phyloP scores from a whole-genome alignment of 805 yeast species.

The Wickerhamiella australiensis region DNA sequence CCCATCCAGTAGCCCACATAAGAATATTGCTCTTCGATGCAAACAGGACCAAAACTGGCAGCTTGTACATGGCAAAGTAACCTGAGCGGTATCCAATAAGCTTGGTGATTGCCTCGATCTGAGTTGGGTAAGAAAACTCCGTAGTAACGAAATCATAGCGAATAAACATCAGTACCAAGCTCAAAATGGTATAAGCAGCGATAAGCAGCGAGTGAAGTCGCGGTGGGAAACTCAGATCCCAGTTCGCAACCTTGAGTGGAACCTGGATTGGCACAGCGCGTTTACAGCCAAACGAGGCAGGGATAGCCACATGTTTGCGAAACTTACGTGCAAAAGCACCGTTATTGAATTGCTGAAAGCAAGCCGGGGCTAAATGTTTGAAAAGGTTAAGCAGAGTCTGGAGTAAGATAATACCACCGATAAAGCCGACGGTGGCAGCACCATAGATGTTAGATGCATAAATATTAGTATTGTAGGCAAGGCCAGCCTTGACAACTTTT shows the following conservation, averaged over 20 bases:
- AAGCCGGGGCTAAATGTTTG: constrained; percentile 4
- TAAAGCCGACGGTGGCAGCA: constrained; percentile 8
- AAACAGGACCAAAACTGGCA: constrained; percentile 38
- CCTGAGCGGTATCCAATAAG: constrained; percentile 33
- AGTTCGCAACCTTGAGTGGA: constrained; percentile 8
- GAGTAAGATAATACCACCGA: constrained; percentile 13
- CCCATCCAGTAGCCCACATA: constrained; percentile 46
- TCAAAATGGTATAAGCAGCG: constrained; percentile 25
- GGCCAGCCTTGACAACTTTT: constrained; percentile 11
- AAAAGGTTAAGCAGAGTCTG: constrained; percentile 11
- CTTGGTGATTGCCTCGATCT: constrained; percentile 19
- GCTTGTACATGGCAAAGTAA: constrained; percentile 18
- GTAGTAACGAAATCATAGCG: constrained; percentile 10
- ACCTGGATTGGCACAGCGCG: constrained; percentile 6
- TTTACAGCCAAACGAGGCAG: constrained; percentile 14
- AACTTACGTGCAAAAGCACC: neutral
- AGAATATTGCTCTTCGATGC: constrained; percentile 61
- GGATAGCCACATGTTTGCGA: constrained; percentile 19
- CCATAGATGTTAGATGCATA: constrained; percentile 13
- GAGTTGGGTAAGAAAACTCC: constrained; percentile 30
- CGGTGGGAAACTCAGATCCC: constrained; percentile 28
- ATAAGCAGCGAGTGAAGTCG: constrained; percentile 31
- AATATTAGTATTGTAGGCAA: constrained; percentile 10
- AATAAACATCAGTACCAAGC: constrained; percentile 8
- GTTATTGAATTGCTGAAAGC: neutral